Conservation (phyloP, 1,139 yeast species). For the Pichia sp. region DNA sequence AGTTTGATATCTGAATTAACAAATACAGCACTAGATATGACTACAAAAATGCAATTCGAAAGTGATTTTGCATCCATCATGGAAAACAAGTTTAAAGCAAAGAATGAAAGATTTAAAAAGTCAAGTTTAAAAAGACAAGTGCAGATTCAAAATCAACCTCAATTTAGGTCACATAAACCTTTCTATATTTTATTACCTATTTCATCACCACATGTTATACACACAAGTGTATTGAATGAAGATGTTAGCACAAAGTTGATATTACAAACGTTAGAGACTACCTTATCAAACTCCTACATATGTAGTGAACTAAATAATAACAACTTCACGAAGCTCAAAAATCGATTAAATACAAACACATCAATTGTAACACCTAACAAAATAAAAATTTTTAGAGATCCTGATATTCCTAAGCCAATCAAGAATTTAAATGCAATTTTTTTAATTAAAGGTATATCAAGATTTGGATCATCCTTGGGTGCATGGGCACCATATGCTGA, state of each 20-base stretch:
- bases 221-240: constrained; percentile 43
- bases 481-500: constrained; percentile 70
- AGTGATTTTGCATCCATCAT: constrained; percentile 6
- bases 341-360: constrained; percentile 10
- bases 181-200: constrained; percentile 60
- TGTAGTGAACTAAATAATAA: constrained; percentile 15
- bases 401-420: constrained; percentile 34
- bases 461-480: constrained; percentile 55
- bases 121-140: constrained; percentile 16
- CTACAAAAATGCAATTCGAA: constrained; percentile 11
- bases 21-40: constrained; percentile 5
- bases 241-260: constrained; percentile 46
- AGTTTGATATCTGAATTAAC: constrained; percentile 8
- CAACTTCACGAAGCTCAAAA: constrained; percentile 21
- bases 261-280: constrained; percentile 50
- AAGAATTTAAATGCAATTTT: constrained; percentile 49
- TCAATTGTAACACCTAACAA: constrained; percentile 1
- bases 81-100: constrained; percentile 5
- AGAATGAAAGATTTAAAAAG: constrained; percentile 13
- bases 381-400: constrained; percentile 9
- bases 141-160: constrained; percentile 25
- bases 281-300: constrained; percentile 35
- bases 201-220: constrained; percentile 62
- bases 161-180: constrained; percentile 44
- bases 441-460: constrained; percentile 52